Evolutionary conservation across 1,284 basidiomycete genomes (phyloP), one percentile per base, ranked within the genome.

Genomic region (Somion occarium): DNA sequence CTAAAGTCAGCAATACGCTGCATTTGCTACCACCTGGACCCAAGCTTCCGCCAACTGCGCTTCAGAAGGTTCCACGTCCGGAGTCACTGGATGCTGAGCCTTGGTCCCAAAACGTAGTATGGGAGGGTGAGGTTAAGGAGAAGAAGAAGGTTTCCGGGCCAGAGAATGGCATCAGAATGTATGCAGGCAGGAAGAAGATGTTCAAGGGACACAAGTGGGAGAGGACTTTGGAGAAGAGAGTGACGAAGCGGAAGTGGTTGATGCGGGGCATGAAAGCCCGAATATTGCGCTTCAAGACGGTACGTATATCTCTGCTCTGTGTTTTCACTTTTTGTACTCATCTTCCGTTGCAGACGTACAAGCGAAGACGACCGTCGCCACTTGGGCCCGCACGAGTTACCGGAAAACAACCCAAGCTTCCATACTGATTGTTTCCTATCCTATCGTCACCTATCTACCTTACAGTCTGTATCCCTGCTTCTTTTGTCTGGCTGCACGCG

Each of bases 141-240:
- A 78, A 74, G 66, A n/a, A n/a, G n/a, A 67, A 65, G 50, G 71
- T 74, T 26, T 63, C 73, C 42, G 80, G 80, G 42, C 73, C 75
- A 24, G 76, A 82, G 27, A 63, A 78, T 44, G 83, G 82, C 25
- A 78, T 77, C 56, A 74, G 78, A 48, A 66, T 91, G 59, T 91
- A 91, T 58, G 80, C 83, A 13, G 80, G 74, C 53, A 85, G 78
- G 75, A 84, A 81, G 72, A 73, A 78, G 57, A 90, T 91, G 88
- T 91, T 91, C 79, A 91, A 91, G 73, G 88, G 88, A 20, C 88
- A 91, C 74, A 86, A 80, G 60, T 88, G 84, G 83, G 84, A 91
- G 68, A 77, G 86, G 38, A 64, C 71, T 55, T 71, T 70, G 56
- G 71, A 70, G 50, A 70, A 73, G 60, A 70, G 70, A 56, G 62